A percentile compares a stretch with the other conserved stretches of the same genome.
Evolutionary conservation across 2,329 filamentous ascomycete genomes (phyloP).

Genomic region (Daldinia eschscholtzii): DNA sequence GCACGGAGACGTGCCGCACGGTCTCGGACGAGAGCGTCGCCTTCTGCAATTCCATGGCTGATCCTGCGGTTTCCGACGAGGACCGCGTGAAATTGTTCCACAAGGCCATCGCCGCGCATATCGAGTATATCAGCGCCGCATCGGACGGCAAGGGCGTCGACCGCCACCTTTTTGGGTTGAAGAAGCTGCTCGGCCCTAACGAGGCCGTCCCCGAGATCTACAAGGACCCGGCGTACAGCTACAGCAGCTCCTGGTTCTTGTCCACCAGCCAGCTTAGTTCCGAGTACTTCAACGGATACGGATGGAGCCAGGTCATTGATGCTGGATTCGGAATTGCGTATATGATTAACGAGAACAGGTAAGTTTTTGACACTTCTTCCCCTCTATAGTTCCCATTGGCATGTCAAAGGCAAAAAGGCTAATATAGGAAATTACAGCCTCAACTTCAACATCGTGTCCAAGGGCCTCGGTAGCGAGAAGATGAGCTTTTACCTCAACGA

Average conservation of each 20-base stretch:
- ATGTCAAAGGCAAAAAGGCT: constrained; percentile 31
- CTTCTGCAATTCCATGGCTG: constrained; percentile 89
- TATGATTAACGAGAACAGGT: constrained; percentile 99
- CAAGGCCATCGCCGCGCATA: constrained; percentile 82
- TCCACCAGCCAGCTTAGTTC: constrained; percentile 90
- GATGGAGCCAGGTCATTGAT: constrained; percentile 98
- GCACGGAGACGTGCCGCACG: constrained; percentile 93
- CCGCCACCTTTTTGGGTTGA: constrained; percentile 95
- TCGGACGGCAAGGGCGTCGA: constrained; percentile 95
- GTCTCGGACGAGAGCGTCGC: constrained; percentile 92
- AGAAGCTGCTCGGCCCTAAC: constrained; percentile 85
- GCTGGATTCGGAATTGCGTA: constrained; percentile 97
- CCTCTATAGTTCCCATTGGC: too few relatives aligned
- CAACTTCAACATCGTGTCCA: constrained; percentile 98
- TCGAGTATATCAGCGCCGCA: constrained; percentile 91
- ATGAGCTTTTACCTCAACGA: constrained; percentile 98
- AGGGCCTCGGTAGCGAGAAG: constrained; percentile 87
- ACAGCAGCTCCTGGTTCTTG: constrained; percentile 90
- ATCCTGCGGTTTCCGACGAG: constrained; percentile 72
- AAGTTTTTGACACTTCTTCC: constrained; percentile 47
- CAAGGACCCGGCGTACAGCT: constrained; percentile 85
- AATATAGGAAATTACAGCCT: constrained; percentile 66
- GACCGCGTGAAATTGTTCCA: constrained; percentile 81
- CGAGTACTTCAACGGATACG: constrained; percentile 99
- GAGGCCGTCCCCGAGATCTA: constrained; percentile 87